Conservation (phyloP, 169 alveolate genomes). For the Theileria sp. region DNA sequence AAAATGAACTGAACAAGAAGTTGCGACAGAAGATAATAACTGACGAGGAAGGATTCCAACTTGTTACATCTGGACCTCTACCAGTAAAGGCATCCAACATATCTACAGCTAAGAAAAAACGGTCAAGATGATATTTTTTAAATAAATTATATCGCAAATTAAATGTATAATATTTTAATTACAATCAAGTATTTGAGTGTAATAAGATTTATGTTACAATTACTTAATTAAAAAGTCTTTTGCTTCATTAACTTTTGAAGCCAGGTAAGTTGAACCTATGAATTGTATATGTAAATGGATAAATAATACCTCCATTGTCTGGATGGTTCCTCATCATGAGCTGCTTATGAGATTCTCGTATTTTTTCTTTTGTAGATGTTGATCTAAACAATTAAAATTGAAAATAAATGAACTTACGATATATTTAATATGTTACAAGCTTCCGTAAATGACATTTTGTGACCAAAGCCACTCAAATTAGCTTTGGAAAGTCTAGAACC, state of each 20-base stretch:
- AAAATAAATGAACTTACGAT: constrained; percentile 12
- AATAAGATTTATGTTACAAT: background rate
- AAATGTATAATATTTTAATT: background rate
- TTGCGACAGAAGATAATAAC: constrained; percentile 26
- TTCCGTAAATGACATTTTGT: constrained; percentile 71
- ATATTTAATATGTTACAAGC: constrained; percentile 74
- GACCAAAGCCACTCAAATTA: constrained; percentile 72
- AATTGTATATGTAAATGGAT: background rate
- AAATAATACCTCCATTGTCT: constrained; percentile 82
- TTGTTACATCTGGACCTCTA: constrained; percentile 55
- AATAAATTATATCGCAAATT: background rate
- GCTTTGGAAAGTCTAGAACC: constrained; percentile 39
- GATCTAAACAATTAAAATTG: constrained; percentile 49
- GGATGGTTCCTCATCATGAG: constrained; percentile 87
- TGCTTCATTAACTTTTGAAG: constrained; percentile 89
- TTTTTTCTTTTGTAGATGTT: constrained; percentile 77
- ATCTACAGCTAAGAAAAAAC: background rate
- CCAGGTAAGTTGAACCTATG: constrained; percentile 83
- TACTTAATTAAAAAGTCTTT: constrained; percentile 77
- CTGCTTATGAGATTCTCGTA: constrained; percentile 80
- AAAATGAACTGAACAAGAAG: constrained; percentile 27
- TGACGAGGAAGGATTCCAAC: constrained; percentile 62
- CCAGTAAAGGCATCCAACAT: constrained; percentile 13
- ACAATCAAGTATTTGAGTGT: background rate
- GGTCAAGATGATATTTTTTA: background rate